Base-by-base conservation (phyloP, 2,329 filamentous ascomycete species). In the Sporothrix protearum region DNA sequence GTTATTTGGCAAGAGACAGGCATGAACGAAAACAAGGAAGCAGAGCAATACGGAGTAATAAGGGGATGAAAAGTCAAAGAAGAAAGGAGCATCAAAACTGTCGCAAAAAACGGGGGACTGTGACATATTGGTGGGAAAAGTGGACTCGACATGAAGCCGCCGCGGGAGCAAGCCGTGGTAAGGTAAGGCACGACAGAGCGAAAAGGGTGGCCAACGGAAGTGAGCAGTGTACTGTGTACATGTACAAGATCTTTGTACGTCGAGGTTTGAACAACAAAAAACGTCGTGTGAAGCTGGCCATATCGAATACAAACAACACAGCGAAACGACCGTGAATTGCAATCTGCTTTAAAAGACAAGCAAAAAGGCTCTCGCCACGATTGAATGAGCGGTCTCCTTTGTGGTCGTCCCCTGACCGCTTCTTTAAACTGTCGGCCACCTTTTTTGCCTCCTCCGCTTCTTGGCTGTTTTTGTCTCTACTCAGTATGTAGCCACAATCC, bases 101-200 rank as follows among this genome's bases (percentile, higher is more conserved):
- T 68, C 49, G 67, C 51, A 33, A 70, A 70, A 70, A 61, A 47
- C 25, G 68, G 55, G 45, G 16, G 64, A 36, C 14, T 47, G 68
- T 45, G 36, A 51, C 67, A 69, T 57, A 57, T 59, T 57, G 30
- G 4, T 28, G 51, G 49, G 51, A 69, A 59, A 69, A 57, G 67
- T 42, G 67, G 51, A 22, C 51, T 42, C 6, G n/a, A 28, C 22
- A 55, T 55, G 66, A 49, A 68, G 28, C 49, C 66, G 33, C 47
- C 36, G 67, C 66, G 66, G 66, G 49, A 68, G 49, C 66, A 57
- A 39, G 64, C 64, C 64, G 47, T 53, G 47, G 64, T 9, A 57
- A 28, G 33, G 22, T 42, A 66, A 47, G 63, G 33, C 4, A 39
- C 28, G 8, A 55, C 3, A 12, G 66, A 9, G 30, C 4, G 33